Evolutionary conservation across 2,329 filamentous ascomycete genomes (phyloP).

Genomic region (Corinectria fuckeliana): DNA sequence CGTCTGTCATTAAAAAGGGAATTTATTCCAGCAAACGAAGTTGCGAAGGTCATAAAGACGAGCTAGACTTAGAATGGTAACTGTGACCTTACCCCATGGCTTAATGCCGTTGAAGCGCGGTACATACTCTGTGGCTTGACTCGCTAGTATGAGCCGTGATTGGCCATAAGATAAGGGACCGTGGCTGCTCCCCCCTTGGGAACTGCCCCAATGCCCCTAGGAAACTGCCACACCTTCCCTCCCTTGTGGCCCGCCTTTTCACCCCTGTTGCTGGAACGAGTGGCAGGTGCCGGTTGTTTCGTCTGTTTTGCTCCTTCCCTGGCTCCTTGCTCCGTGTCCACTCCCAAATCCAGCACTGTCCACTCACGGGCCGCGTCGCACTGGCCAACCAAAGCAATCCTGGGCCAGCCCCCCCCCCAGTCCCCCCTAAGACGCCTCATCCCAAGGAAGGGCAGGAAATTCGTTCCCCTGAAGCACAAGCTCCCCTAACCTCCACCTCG

Average conservation of each 20-base stretch:
- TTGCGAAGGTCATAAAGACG: constrained; percentile 1
- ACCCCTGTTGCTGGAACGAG: constrained; percentile 13
- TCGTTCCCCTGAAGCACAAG: constrained; percentile 46
- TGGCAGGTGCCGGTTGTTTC: constrained; percentile 10
- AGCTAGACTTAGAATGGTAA: constrained; percentile 28
- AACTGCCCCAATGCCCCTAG: constrained; percentile 15
- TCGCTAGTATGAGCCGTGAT: background rate
- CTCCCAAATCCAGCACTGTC: constrained; percentile 32
- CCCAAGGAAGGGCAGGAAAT: constrained; percentile 42
- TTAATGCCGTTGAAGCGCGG: constrained; percentile 7
- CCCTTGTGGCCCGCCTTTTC: constrained; percentile 6
- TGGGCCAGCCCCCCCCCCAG: constrained; percentile 24
- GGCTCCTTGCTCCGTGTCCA: constrained; percentile 38
- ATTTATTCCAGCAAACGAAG: constrained; percentile 7
- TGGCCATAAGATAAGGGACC: constrained; percentile 32
- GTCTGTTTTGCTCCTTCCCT: constrained; percentile 34
- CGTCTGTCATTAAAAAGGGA: no score
- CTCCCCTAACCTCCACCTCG: constrained; percentile 40
- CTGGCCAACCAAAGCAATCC: constrained; percentile 41
- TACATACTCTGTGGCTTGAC: constrained; percentile 23
- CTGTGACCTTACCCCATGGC: constrained; percentile 25
- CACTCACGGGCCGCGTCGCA: constrained; percentile 36
- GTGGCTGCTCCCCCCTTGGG: constrained; percentile 28
- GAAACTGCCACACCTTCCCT: background rate
- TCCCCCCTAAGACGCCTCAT: constrained; percentile 33